Evolutionary conservation across 148 eudicot species (phyloP), one percentile per base, ranked within the genome.

Genomic region (Rhododendron griersonianum): DNA sequence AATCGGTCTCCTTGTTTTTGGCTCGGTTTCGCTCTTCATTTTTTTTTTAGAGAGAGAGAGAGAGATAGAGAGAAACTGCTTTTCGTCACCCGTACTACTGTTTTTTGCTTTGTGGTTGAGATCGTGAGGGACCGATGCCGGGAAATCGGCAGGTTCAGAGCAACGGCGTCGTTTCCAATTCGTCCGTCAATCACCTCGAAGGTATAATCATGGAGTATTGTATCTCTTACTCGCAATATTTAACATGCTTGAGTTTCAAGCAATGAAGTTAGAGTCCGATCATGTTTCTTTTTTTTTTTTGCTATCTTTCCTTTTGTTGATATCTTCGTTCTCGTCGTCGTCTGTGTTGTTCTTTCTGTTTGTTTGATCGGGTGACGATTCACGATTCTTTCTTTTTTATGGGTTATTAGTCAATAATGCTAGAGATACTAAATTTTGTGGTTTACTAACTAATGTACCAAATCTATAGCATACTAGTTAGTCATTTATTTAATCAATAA

Each of bases 111-210:
- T 81, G 39, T 51, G 35, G 57, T 30, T 57, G 80, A 30, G 73
- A 63, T 35, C 59, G 69, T 78, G 74, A 81, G 65, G 80, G 73
- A 86, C 73, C 89, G 87, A 94, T 94, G 96, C 91, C 96, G 87
- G 95, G 87, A 37, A 92, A 85, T 93, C 91, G 85, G 76, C 89
- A 90, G 85, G 87, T 80, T 85, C 91, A 82, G 86, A 90, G 86
- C 89, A 92, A 92, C 92, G 94, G 91, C 7, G 87, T 81, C 8
- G 77, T 80, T 37, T 71, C 85, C 84, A 90, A 84, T 87, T 86
- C 87, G 35, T 82, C 90, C n/a, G 37, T 90, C 84, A 75, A 88
- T 84, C 65, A 78, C 78, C 85, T 90, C 55, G 85, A 91, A 93
- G 96, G 96, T 94, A 87, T 51, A 30, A 67, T 82, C 67, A n/a